A percentile compares a stretch with the other conserved stretches of the same genome.
phyloP scores from a whole-genome alignment of 78 protist species.

The Polysphondylium violaceum region DNA sequence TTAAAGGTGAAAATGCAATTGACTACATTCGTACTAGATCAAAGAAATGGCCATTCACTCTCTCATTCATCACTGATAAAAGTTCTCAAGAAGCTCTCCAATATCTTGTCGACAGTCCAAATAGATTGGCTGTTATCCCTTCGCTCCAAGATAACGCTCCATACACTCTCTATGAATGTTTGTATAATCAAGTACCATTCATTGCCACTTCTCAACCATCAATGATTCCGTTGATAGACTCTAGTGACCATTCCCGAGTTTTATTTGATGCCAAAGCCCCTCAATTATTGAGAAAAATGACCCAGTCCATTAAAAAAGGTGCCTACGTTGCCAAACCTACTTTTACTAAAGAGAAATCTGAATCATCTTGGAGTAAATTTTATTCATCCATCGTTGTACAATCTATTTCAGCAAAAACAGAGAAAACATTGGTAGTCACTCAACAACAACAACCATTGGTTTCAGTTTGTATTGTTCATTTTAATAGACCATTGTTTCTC shows the following conservation, averaged over 20 bases:
- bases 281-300: background rate
- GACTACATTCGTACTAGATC: constrained; percentile 23
- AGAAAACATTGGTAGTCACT: background rate
- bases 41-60: constrained; percentile 20
- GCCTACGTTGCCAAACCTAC: constrained; percentile 22
- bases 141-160: constrained; percentile 75
- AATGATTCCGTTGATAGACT: constrained; percentile 41
- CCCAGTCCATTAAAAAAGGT: constrained; percentile 1
- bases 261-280: constrained; percentile 19
- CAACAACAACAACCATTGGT: constrained; percentile 28
- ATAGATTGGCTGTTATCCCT: constrained; percentile 62
- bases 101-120: constrained; percentile 2
- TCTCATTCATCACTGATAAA: constrained; percentile 13
- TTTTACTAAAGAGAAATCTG: constrained; percentile 10
- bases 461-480: constrained; percentile 49
- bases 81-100: constrained; percentile 23
- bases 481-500: constrained; percentile 54
- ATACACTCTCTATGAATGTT: constrained; percentile 71
- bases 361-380: constrained; percentile 23
- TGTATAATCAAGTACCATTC: constrained; percentile 33
- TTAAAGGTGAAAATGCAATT: background rate
- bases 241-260: background rate
- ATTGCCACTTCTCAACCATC: constrained; percentile 53
- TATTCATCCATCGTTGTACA: constrained; percentile 4
- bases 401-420: background rate